A percentile compares a stretch with the other conserved stretches of the same genome.
Evolutionary conservation across 331 rosid genomes (phyloP).

Genomic region (Malus hybrid): DNA sequence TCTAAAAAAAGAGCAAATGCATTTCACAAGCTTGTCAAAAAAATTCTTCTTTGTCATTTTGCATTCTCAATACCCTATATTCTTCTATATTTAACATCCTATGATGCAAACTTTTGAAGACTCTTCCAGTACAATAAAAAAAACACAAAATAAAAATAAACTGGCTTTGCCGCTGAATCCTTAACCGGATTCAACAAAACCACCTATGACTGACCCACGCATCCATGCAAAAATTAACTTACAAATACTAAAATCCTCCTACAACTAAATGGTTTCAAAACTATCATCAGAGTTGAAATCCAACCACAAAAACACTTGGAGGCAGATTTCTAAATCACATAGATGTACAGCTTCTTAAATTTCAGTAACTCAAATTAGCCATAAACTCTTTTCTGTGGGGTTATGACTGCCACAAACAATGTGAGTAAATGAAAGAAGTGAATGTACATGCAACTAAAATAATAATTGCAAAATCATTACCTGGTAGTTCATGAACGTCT

Average conservation of each 20-base stretch:
- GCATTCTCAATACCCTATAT: not conserved
- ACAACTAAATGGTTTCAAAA: too few relatives aligned
- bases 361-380: not conserved
- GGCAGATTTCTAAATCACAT: not conserved
- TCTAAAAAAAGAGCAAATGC: not conserved
- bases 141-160: not conserved
- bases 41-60: not conserved
- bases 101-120: not conserved
- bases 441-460: not conserved
- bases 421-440: too few relatives aligned
- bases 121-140: not conserved
- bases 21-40: not conserved
- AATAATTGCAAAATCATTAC: constrained; percentile 26
- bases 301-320: not conserved
- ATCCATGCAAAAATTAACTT: not conserved
- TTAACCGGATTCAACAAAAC: not conserved
- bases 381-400: not conserved
- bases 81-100: not conserved
- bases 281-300: not conserved
- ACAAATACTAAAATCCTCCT: not conserved
- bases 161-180: not conserved
- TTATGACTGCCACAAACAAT: not conserved
- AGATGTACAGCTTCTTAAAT: not conserved
- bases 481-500: constrained; percentile 98
- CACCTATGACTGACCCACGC: not conserved